A percentile compares a stretch with the other conserved stretches of the same genome.
These are phyloP conservation scores for Sporisorium scitamineum DNA, from an alignment of 1,284 basidiomycete species.

Conservation along the genomic window DNA sequence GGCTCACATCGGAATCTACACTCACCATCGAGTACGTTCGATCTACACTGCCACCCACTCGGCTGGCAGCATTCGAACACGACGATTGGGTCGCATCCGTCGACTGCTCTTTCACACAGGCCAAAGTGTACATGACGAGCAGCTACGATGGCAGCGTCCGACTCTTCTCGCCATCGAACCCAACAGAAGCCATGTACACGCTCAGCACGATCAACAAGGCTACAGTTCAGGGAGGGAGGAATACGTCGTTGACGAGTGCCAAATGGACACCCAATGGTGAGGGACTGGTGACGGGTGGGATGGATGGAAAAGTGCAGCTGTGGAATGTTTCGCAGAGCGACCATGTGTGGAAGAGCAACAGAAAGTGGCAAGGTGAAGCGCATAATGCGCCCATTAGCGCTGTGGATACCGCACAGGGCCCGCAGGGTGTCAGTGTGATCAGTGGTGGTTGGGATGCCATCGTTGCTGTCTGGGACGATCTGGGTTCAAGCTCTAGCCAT, in stretches of 20 bases:
- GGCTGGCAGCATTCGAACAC: constrained; percentile 82
- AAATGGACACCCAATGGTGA: constrained; percentile 72
- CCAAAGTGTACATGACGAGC: constrained; percentile 67
- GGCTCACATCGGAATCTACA: constrained; percentile 81
- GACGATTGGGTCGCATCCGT: constrained; percentile 95
- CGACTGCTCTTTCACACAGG: constrained; percentile 68
- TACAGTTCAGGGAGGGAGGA: constrained; percentile 35
- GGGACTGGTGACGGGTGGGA: constrained; percentile 78
- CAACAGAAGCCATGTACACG: constrained; percentile 47
- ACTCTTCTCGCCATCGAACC: constrained; percentile 48
- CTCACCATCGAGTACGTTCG: constrained; percentile 95
- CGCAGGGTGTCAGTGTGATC: constrained; percentile 31
- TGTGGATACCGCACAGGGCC: constrained; percentile 36
- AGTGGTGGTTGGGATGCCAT: constrained; percentile 64
- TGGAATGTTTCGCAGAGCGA: constrained; percentile 37
- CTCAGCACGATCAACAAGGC: constrained; percentile 54
- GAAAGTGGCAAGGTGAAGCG: constrained; percentile 36
- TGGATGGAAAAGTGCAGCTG: constrained; percentile 77
- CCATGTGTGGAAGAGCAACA: constrained; percentile 24
- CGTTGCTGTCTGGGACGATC: constrained; percentile 60
- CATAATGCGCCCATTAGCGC: constrained; percentile 51
- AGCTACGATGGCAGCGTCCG: constrained; percentile 68
- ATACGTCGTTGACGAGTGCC: constrained; percentile 77
- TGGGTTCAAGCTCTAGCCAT: background rate
- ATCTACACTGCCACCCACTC: constrained; percentile 88